phyloP scores from a whole-genome alignment of 768 basidiomycete species.

The Rhizopogon salebrosus region DNA sequence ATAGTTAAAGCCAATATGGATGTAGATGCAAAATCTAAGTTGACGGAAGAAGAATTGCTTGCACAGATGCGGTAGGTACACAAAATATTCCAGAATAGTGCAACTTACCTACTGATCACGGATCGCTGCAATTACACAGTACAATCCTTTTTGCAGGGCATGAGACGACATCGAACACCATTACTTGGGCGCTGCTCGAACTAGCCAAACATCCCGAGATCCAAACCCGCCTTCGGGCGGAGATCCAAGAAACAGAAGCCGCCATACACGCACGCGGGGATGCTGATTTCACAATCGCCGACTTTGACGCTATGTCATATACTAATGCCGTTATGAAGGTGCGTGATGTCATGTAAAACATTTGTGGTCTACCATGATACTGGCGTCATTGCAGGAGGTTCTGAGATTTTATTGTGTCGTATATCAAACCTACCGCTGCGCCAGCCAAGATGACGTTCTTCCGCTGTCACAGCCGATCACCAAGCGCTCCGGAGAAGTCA shows the following conservation, averaged over 20 bases:
- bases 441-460: conserved; percentile 48
- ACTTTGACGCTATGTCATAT: conserved; percentile 50
- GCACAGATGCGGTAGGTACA: conserved; percentile 14
- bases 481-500: conserved; percentile 37
- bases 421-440: conserved; percentile 44
- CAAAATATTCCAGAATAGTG: not conserved
- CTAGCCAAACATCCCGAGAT: conserved; percentile 52
- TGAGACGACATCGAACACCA: conserved; percentile 55
- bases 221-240: conserved; percentile 61
- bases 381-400: conserved; percentile 32
- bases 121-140: conserved; percentile 13
- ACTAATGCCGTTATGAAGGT: conserved; percentile 43
- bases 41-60: conserved; percentile 10
- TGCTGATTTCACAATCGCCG: conserved; percentile 33
- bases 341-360: not conserved
- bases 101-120: not conserved
- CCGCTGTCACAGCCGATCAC: conserved; percentile 52
- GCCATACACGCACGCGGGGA: conserved; percentile 31
- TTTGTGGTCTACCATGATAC: not conserved
- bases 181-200: conserved; percentile 61
- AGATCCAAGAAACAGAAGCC: conserved; percentile 31
- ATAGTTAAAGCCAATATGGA: conserved; percentile 24
- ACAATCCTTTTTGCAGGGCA: conserved; percentile 47
- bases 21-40: conserved; percentile 16
- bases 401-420: conserved; percentile 45